Percentiles rank a stretch among this genome's conserved stretches.
Evolutionary conservation across 257 asterid species (phyloP).

Genomic region (Misopates orontium): DNA sequence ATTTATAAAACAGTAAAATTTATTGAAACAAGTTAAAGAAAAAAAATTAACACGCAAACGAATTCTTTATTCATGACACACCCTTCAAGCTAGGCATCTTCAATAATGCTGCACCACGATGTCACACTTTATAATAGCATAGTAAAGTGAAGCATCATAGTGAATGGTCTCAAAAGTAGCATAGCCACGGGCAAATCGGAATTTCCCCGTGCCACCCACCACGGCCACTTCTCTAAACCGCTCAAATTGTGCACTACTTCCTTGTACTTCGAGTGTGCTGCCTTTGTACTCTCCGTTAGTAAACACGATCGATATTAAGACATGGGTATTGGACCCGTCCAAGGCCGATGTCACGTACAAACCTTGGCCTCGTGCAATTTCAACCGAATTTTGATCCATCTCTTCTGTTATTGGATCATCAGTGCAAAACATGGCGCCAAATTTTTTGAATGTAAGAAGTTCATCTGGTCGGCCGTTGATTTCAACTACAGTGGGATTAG

Average conservation of each 20-base stretch:
- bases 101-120: constrained; percentile 23
- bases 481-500: constrained; percentile 29
- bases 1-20: too few species aligned
- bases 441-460: constrained; percentile 18
- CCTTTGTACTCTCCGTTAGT: constrained; percentile 25
- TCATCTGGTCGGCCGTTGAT: constrained; percentile 21
- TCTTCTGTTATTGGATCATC: constrained; percentile 27
- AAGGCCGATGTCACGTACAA: constrained; percentile 35
- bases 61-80: too few species aligned
- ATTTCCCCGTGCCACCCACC: constrained; percentile 41
- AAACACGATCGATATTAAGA: constrained; percentile 33
- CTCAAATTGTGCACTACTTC: constrained; percentile 32
- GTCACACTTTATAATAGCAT: constrained; percentile 28
- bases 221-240: constrained; percentile 39
- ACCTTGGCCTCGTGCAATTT: constrained; percentile 34
- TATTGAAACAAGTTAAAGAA: too few species aligned
- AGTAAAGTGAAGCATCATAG: constrained; percentile 15
- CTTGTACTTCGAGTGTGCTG: constrained; percentile 38
- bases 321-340: constrained; percentile 34
- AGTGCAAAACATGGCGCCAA: constrained; percentile 31
- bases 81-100: too few species aligned
- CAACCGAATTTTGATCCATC: constrained; percentile 2
- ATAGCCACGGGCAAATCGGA: constrained; percentile 37
- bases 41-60: too few species aligned
- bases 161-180: constrained; percentile 39